Evolutionary conservation across 192 early-diverging fungal genomes (phyloP), one percentile per base, ranked within the genome.

Genomic region (Coemansia sp.): DNA sequence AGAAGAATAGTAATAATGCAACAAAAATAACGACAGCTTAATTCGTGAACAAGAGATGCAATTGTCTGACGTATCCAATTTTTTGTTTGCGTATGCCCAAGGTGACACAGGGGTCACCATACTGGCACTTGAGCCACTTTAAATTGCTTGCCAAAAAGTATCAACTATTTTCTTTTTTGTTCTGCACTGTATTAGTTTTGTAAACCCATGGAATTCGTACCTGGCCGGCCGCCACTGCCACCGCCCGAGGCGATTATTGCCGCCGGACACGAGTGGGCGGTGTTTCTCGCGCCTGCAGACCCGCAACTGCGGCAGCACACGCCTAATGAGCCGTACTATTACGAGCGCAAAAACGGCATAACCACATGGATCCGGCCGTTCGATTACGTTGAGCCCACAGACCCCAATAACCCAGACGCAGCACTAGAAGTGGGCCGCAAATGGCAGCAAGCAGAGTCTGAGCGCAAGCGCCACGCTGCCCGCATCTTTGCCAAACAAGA

Each of bases 311-410:
- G 22, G 15, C 54, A 14, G 12, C 23, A 69, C 50, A n/a, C 60
- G 45, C 60, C 72, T 4, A 47, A 66, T 11, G 79, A 81, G 43
- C 62, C 54, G 21, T 81, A 81, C 49, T 81, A 67, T 57, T 67
- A 60, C 48, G 79, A 81, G 52, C 73, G 69, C 59, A 69, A 57
- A 37, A 72, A 68, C 63, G 64, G 62, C 0, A 69, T 81, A 5
- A 75, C 65, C 19, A 81, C 79, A 5, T 81, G 79, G 79, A 66
- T 60, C 54, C 72, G 70, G 53, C 79, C 79, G 23, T 75, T 81
- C 48, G 73, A 81, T 53, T 75, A 72, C 22, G 29, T 59, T 11
- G 57, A 64, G 50, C 63, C 63, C 17, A 15, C 35, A 3, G 22
- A 54, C 21, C 41, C 39, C 14, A 41, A 15, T 8, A 41, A 41